Evolutionary conservation across 148 eudicot species (phyloP).

Genomic region (Silene conica): DNA sequence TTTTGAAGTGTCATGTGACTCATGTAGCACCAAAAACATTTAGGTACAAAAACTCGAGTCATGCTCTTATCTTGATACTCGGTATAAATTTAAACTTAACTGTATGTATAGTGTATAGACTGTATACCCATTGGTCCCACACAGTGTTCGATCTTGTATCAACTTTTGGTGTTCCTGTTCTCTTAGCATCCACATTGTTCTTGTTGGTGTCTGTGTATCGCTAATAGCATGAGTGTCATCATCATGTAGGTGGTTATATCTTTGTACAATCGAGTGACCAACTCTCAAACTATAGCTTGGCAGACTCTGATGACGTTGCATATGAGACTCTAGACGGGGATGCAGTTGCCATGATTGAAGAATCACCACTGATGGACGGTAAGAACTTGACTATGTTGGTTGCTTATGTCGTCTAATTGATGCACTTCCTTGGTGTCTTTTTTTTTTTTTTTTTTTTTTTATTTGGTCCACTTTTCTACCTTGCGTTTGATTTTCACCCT

Average conservation of each 20-base stretch:
- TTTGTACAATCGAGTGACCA: slow-evolving; percentile 22
- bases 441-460: neutral
- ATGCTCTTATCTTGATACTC: too few relatives aligned
- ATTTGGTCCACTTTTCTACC: neutral
- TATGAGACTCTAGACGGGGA: slow-evolving; percentile 28
- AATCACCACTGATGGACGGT: slow-evolving; percentile 29
- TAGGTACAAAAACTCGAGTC: too few relatives aligned
- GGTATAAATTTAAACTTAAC: too few relatives aligned
- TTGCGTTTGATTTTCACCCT: neutral
- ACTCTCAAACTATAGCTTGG: slow-evolving; percentile 17
- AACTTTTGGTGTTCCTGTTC: neutral
- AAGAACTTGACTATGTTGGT: neutral
- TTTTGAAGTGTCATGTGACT: too few relatives aligned
- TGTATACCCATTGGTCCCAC: neutral
- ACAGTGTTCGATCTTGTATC: neutral
- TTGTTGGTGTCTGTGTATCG: neutral
- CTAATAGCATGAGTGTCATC: neutral
- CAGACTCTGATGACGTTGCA: slow-evolving; percentile 28
- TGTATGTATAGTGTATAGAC: too few relatives aligned
- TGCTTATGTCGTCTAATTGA: neutral
- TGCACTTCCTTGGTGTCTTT: neutral
- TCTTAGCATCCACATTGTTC: neutral
- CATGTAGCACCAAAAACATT: too few relatives aligned
- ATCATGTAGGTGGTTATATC: slow-evolving; percentile 18
- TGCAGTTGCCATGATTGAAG: slow-evolving; percentile 32